phyloP scores from a whole-genome alignment of 2,329 filamentous ascomycete genomes.

The Macrophomina pseudophaseolina region DNA sequence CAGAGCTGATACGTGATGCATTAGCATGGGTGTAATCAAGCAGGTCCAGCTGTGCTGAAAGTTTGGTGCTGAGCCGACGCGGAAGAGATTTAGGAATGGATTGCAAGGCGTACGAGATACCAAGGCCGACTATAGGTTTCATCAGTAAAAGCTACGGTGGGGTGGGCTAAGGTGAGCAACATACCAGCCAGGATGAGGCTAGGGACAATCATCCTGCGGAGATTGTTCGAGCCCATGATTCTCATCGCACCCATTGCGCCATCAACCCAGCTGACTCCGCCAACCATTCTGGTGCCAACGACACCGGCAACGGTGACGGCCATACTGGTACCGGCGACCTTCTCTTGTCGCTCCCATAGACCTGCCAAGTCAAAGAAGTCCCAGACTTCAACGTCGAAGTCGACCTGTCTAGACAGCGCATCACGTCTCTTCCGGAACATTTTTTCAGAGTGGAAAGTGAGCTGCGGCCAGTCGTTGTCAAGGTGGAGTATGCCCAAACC shows the following conservation, averaged over 20 bases:
- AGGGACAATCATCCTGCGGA: constrained; percentile 80
- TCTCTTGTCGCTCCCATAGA: constrained; percentile 88
- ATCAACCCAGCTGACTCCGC: constrained; percentile 87
- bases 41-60: constrained; percentile 76
- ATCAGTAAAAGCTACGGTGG: neutral
- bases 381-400: constrained; percentile 84
- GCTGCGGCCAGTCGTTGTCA: constrained; percentile 75
- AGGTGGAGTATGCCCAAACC: constrained; percentile 86
- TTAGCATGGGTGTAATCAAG: constrained; percentile 95
- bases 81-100: constrained; percentile 91
- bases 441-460: constrained; percentile 86
- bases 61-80: constrained; percentile 81
- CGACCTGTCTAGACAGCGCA: constrained; percentile 79
- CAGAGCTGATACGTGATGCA: constrained; percentile 78
- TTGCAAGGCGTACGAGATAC: constrained; percentile 78
- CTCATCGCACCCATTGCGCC: constrained; percentile 81
- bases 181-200: constrained; percentile 79
- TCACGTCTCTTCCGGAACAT: constrained; percentile 92
- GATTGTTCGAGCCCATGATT: constrained; percentile 78
- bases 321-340: constrained; percentile 92
- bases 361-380: constrained; percentile 92
- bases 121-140: constrained; percentile 65
- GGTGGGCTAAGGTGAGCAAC: constrained; percentile 41
- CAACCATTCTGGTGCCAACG: constrained; percentile 78
- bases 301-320: constrained; percentile 90